Conservation (phyloP, 78 protist genomes). For the Dictyostelium intermedium region DNA sequence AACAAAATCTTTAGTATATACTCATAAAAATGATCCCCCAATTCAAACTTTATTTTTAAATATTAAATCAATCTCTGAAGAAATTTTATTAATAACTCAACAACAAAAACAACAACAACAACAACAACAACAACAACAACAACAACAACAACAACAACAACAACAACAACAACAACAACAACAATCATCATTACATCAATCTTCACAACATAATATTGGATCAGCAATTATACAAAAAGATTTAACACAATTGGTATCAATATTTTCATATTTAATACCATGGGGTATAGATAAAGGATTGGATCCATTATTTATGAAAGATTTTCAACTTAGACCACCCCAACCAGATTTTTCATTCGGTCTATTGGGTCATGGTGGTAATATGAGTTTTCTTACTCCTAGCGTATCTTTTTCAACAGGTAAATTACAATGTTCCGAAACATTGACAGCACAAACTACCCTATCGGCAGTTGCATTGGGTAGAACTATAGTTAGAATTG, state of each 20-base stretch:
- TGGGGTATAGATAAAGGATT: constrained; percentile 66
- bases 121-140: not conserved
- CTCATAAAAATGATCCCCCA: constrained; percentile 70
- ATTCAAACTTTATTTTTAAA: constrained; percentile 71
- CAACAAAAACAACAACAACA: not conserved
- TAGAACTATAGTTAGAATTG: constrained; percentile 43
- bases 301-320: constrained; percentile 65
- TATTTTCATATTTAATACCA: constrained; percentile 62
- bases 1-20: constrained; percentile 39
- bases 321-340: constrained; percentile 70
- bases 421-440: constrained; percentile 48
- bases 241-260: constrained; percentile 42
- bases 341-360: constrained; percentile 76
- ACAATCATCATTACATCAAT: not conserved
- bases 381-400: constrained; percentile 38
- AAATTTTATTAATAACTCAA: not conserved
- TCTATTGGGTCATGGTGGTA: constrained; percentile 66
- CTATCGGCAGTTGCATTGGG: constrained; percentile 46
- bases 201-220: not conserved
- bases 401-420: constrained; percentile 13
- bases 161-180: not conserved
- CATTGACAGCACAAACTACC: constrained; percentile 59
- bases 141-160: not conserved
- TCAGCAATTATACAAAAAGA: constrained; percentile 38
- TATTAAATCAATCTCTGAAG: constrained; percentile 59